These are phyloP conservation scores for Schwanniomyces sp. DNA, from an alignment of 805 yeast species.

Conservation along the genomic window DNA sequence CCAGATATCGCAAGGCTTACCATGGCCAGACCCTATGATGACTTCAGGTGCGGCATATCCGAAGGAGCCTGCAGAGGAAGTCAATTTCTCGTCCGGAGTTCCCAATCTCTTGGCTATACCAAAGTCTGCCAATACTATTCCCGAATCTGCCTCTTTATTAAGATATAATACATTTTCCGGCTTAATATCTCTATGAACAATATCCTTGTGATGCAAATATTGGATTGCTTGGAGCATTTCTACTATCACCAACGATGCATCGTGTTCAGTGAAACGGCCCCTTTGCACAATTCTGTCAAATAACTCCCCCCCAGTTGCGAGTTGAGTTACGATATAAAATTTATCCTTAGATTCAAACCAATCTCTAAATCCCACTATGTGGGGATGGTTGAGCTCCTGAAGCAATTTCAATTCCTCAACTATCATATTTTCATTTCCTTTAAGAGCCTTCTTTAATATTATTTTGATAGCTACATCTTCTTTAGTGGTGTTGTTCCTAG, in stretches of 20 bases:
- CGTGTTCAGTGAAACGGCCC: conserved; percentile 86
- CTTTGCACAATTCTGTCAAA: conserved; percentile 80
- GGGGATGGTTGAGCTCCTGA: conserved; percentile 70
- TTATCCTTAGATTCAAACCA: conserved; percentile 94
- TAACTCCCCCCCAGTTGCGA: conserved; percentile 95
- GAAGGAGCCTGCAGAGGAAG: conserved; percentile 82
- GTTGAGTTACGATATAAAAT: conserved; percentile 88
- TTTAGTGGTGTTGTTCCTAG: conserved; percentile 46
- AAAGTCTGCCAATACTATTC: conserved; percentile 88
- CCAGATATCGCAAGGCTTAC: conserved; percentile 96
- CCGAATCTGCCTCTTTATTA: conserved; percentile 53
- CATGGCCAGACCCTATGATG: conserved; percentile 78
- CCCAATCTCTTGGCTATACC: conserved; percentile 86
- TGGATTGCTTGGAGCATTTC: conserved; percentile 78
- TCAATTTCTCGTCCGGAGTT: conserved; percentile 58
- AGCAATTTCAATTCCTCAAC: conserved; percentile 75
- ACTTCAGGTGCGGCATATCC: conserved; percentile 99
- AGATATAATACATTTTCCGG: conserved; percentile 89
- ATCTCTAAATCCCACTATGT: conserved; percentile 85
- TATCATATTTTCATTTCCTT: conserved; percentile 75
- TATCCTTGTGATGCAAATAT: conserved; percentile 72
- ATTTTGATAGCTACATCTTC: conserved; percentile 91
- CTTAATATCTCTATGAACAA: conserved; percentile 92
- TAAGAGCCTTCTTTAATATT: conserved; percentile 78
- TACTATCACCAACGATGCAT: conserved; percentile 72